These are phyloP conservation scores for Diversispora epigaea DNA, from an alignment of 192 early-diverging fungal genomes.

Conservation along the genomic window DNA sequence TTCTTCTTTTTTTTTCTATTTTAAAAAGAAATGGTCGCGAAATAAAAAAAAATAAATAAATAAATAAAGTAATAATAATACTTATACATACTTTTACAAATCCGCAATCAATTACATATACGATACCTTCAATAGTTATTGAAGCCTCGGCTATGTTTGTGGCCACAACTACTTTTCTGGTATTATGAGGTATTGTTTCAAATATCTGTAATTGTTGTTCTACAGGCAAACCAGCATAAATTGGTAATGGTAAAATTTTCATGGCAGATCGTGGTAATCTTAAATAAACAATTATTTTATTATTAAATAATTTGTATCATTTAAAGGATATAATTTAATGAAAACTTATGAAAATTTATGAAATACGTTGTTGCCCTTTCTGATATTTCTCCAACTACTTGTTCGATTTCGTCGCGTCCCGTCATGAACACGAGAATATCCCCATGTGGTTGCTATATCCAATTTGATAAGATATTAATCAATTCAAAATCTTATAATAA, in stretches of 20 bases:
- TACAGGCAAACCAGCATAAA: slow-evolving; percentile 71
- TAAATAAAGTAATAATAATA: not conserved
- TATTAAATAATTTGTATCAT: not conserved
- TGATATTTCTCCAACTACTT: slow-evolving; percentile 56
- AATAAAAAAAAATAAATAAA: not conserved
- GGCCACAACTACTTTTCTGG: slow-evolving; percentile 83
- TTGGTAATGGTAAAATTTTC: slow-evolving; percentile 55
- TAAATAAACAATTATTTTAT: not conserved
- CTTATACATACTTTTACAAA: slow-evolving; percentile 63
- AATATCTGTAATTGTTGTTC: slow-evolving; percentile 69
- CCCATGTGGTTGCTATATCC: slow-evolving; percentile 53
- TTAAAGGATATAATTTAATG: not conserved
- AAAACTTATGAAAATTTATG: not conserved
- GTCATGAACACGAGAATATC: slow-evolving; percentile 74
- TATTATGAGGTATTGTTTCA: slow-evolving; percentile 51
- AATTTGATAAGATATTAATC: no score
- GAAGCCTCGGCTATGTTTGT: slow-evolving; percentile 91
- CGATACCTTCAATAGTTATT: slow-evolving; percentile 73
- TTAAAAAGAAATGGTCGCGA: no score
- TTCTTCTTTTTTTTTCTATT: not conserved
- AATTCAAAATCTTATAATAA: no score
- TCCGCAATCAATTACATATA: slow-evolving; percentile 77
- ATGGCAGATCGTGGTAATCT: slow-evolving; percentile 40
- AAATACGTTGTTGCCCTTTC: slow-evolving; percentile 55
- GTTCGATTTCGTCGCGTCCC: slow-evolving; percentile 75